phyloP scores from a whole-genome alignment of 495 filamentous ascomycete species.

The Astrothelium macrocarpum region DNA sequence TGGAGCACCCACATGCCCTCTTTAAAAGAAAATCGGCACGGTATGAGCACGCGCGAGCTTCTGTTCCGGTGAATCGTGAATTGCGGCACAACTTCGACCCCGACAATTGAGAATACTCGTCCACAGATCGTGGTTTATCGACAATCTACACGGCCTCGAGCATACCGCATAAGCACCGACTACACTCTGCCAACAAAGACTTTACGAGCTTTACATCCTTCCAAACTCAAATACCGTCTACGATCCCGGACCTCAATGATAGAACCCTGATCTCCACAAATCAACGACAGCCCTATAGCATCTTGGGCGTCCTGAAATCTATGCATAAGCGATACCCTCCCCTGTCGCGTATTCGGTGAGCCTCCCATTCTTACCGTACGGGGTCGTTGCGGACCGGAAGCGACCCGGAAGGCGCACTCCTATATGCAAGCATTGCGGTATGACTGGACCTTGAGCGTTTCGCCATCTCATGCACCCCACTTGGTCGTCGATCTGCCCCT shows the following conservation, averaged over 20 bases:
- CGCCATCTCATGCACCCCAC: conserved; percentile 3
- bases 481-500: background rate
- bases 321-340: background rate
- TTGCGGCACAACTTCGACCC: too few species aligned
- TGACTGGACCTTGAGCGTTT: background rate
- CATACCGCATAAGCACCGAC: background rate
- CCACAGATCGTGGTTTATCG: background rate
- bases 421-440: background rate
- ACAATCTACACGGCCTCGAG: background rate
- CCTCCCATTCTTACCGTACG: background rate
- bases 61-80: background rate
- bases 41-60: background rate
- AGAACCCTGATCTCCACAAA: background rate
- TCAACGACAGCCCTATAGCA: background rate
- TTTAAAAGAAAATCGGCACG: background rate
- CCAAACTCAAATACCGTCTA: background rate
- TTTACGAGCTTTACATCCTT: background rate
- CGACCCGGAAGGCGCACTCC: background rate
- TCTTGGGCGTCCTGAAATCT: background rate
- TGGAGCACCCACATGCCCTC: background rate
- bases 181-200: background rate
- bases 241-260: background rate
- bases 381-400: background rate
- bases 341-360: background rate
- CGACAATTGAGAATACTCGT: background rate